Percentiles rank a stretch among this genome's conserved stretches.
Conservation (phyloP, 345 rosid genomes). For the Psidium guajava region DNA sequence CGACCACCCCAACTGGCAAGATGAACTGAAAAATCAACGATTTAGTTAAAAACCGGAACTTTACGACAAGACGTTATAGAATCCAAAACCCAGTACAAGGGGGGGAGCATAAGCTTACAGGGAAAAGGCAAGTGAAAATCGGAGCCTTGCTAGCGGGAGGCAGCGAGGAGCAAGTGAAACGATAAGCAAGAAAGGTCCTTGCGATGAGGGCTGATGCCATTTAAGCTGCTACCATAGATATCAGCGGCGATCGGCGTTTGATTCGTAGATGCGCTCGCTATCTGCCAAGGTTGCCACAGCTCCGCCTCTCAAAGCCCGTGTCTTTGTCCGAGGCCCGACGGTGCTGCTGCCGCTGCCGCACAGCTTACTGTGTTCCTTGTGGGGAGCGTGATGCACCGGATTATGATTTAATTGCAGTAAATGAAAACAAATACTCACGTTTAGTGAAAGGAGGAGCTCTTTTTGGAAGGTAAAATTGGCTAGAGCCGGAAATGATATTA, state of each 20-base stretch:
- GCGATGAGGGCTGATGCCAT: conserved; percentile 5
- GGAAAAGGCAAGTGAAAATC: background rate
- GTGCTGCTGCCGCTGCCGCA: too few relatives aligned
- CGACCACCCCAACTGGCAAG: background rate
- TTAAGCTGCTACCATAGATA: background rate
- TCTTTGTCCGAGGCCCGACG: too few relatives aligned
- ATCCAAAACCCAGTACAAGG: background rate
- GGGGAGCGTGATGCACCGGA: too few relatives aligned
- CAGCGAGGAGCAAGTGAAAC: background rate
- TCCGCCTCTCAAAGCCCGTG: too few relatives aligned
- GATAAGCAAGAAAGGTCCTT: background rate
- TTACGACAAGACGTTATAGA: background rate
- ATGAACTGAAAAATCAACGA: background rate
- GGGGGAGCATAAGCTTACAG: background rate
- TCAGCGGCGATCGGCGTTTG: background rate
- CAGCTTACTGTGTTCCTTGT: too few relatives aligned
- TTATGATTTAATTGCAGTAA: too few relatives aligned
- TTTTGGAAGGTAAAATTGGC: too few relatives aligned
- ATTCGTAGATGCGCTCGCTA: background rate
- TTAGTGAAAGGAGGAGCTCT: too few relatives aligned
- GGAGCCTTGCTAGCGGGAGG: background rate
- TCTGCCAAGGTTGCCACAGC: too few relatives aligned
- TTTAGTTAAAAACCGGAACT: background rate
- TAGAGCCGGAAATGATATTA: too few relatives aligned
- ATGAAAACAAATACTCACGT: too few relatives aligned